Conservation (phyloP, 129 eudicot genomes). For the Helianthus tuberosus region DNA sequence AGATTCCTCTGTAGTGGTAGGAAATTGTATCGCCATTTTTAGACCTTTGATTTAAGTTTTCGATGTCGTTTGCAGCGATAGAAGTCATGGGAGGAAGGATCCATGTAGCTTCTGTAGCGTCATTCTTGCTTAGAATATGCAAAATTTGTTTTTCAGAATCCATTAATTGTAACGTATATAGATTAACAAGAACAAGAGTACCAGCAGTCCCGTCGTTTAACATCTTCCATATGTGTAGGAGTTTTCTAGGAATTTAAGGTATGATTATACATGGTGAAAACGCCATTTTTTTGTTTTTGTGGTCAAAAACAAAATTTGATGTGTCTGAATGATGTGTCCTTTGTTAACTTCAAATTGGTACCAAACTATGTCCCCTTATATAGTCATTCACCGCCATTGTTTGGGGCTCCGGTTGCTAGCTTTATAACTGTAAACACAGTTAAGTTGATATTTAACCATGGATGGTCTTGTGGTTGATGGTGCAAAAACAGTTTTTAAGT, state of each 20-base stretch:
- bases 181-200: conserved; percentile 1
- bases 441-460: conserved; percentile 11
- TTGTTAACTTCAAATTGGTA: conserved; percentile 11
- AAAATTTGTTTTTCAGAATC: neutral
- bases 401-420: neutral
- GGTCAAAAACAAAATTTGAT: neutral
- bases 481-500: conserved; percentile 21
- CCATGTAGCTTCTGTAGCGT: neutral
- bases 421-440: neutral
- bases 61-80: neutral
- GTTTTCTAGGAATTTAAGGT: neutral
- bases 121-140: conserved; percentile 11
- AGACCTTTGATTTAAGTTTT: neutral
- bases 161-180: neutral
- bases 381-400: neutral
- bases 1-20: neutral
- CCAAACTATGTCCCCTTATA: neutral
- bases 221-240: neutral
- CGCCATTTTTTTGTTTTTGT: conserved; percentile 14
- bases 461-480: conserved; percentile 19
- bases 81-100: neutral
- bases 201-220: neutral
- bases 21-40: neutral
- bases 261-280: neutral
- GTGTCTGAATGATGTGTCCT: neutral